Conservation (phyloP, 805 yeast species). For the Candida saitoana region DNA sequence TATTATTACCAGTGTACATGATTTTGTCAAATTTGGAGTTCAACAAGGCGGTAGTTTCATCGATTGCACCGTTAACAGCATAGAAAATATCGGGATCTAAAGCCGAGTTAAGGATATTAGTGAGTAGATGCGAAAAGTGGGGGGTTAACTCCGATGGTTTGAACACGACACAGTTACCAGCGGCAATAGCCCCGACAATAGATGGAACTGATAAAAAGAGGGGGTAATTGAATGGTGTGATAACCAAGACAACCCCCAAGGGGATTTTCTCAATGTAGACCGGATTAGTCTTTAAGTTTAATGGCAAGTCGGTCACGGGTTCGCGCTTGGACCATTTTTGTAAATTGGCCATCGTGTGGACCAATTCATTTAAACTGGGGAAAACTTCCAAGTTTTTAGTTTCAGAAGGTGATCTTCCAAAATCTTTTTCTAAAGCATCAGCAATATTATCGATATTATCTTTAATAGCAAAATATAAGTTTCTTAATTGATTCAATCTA, state of each 20-base stretch:
- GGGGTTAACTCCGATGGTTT: slow-evolving; percentile 78
- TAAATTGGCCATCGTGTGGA: slow-evolving; percentile 55
- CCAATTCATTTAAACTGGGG: slow-evolving; percentile 50
- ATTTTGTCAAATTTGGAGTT: slow-evolving; percentile 73
- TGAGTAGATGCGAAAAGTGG: slow-evolving; percentile 50
- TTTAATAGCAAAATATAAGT: slow-evolving; percentile 57
- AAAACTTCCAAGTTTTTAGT: slow-evolving; percentile 56
- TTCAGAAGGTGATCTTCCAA: slow-evolving; percentile 63
- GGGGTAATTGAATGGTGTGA: slow-evolving; percentile 83
- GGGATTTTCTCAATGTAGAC: slow-evolving; percentile 37
- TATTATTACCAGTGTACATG: slow-evolving; percentile 76
- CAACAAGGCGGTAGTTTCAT: slow-evolving; percentile 57
- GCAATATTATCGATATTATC: slow-evolving; percentile 54
- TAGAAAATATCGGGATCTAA: slow-evolving; percentile 55
- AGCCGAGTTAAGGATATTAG: slow-evolving; percentile 49
- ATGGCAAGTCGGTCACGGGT: slow-evolving; percentile 33
- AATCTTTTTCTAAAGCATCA: slow-evolving; percentile 61
- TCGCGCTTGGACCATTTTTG: slow-evolving; percentile 59
- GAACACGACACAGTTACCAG: slow-evolving; percentile 75
- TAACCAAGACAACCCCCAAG: slow-evolving; percentile 65
- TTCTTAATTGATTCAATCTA: slow-evolving; percentile 61
- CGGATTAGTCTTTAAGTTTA: slow-evolving; percentile 26
- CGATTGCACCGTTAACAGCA: slow-evolving; percentile 69
- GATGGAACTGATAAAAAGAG: slow-evolving; percentile 60
- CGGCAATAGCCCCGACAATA: slow-evolving; percentile 74